Conservation (phyloP, 2,329 filamentous ascomycete genomes). For the Xylariaceae sp. region DNA sequence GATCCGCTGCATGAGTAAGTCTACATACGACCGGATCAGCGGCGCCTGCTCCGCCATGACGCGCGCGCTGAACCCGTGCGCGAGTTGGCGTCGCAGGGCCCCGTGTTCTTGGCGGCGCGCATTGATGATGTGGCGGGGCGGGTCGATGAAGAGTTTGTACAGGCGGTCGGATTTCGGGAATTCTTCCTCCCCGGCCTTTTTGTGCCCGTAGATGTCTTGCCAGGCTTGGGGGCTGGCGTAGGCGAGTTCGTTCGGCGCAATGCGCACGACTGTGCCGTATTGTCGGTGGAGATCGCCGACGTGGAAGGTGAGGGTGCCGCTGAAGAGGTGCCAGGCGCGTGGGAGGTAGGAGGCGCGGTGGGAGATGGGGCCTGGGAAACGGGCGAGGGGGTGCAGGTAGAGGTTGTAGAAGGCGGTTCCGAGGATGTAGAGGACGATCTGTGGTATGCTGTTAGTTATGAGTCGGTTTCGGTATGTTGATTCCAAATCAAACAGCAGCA, state of each 20-base stretch:
- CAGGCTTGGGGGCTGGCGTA: conserved; percentile 37
- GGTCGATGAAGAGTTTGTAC: conserved; percentile 25
- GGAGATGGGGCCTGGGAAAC: conserved; percentile 29
- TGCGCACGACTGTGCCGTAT: conserved; percentile 39
- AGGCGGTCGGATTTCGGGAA: conserved; percentile 30
- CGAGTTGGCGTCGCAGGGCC: conserved; percentile 33
- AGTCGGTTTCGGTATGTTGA: no score
- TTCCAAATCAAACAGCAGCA: no score
- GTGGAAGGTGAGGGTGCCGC: conserved; percentile 25
- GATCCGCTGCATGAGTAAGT: conserved; percentile 33
- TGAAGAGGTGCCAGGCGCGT: conserved; percentile 22
- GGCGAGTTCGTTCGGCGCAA: conserved; percentile 39
- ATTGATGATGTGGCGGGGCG: conserved; percentile 31
- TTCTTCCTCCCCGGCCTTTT: conserved; percentile 27
- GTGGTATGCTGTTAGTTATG: not conserved
- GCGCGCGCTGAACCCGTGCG: conserved; percentile 38
- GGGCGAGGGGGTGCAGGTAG: conserved; percentile 28
- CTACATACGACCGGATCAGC: conserved; percentile 36
- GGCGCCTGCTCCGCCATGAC: conserved; percentile 39
- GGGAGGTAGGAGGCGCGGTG: conserved; percentile 25
- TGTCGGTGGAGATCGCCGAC: conserved; percentile 31
- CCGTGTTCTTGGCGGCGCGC: conserved; percentile 33
- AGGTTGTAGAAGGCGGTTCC: conserved; percentile 26
- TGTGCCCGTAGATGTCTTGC: conserved; percentile 39
- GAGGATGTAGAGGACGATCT: conserved; percentile 21